A percentile compares a stretch with the other conserved stretches of the same genome.
These are phyloP conservation scores for Exophiala calicioides DNA, from an alignment of 2,329 filamentous ascomycete genomes.

Conservation along the genomic window DNA sequence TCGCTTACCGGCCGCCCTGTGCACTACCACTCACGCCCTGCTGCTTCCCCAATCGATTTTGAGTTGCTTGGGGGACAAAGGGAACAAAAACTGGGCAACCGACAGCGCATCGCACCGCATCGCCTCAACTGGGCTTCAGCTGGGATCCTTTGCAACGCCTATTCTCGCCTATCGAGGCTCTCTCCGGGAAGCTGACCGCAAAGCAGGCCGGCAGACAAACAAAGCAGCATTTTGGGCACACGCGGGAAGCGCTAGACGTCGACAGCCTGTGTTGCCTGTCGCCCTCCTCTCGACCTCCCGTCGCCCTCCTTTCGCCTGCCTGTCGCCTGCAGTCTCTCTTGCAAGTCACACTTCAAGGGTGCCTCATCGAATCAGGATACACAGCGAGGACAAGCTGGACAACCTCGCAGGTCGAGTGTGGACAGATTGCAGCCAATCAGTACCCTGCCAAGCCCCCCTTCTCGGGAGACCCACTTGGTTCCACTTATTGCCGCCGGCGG, in stretches of 20 bases:
- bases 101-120: neutral
- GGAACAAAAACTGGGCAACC: neutral
- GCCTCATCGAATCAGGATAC: constrained; percentile 16
- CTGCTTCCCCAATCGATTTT: no score
- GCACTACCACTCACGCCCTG: neutral
- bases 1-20: constrained; percentile 2
- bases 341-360: constrained; percentile 21
- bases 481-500: constrained; percentile 25
- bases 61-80: no score
- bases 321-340: constrained; percentile 16
- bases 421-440: constrained; percentile 18
- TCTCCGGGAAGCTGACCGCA: constrained; percentile 12
- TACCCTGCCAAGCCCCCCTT: constrained; percentile 4
- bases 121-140: neutral
- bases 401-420: constrained; percentile 4
- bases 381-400: constrained; percentile 12
- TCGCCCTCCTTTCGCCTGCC: no score
- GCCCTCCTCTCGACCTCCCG: no score
- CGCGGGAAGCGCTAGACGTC: neutral
- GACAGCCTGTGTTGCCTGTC: no score
- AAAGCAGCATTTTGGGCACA: constrained; percentile 1
- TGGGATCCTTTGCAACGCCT: neutral
- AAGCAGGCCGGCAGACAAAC: constrained; percentile 13
- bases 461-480: constrained; percentile 5
- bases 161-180: constrained; percentile 13